These are phyloP conservation scores for Euphorbia tirucalli DNA, from an alignment of 345 rosid species.

Conservation along the genomic window DNA sequence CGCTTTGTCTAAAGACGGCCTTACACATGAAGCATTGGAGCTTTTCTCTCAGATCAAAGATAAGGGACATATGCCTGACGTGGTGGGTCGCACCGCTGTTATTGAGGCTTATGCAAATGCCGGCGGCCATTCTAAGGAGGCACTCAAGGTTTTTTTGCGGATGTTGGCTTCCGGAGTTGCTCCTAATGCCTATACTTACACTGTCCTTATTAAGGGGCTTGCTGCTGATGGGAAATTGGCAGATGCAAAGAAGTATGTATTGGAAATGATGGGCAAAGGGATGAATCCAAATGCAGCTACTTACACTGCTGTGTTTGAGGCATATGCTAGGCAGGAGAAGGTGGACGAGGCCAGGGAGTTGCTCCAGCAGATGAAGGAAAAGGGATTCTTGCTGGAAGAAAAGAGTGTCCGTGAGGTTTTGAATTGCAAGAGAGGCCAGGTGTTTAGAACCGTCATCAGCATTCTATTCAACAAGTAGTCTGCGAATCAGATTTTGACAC, in stretches of 20 bases:
- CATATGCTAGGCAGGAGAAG: conserved; percentile 39
- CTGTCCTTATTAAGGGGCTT: conserved; percentile 60
- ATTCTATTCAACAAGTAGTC: conserved; percentile 47
- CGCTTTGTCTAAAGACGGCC: conserved; percentile 71
- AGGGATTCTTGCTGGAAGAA: conserved; percentile 52
- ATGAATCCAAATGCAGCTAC: conserved; percentile 53
- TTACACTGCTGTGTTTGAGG: conserved; percentile 54
- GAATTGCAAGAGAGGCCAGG: conserved; percentile 42
- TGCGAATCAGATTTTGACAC: background rate
- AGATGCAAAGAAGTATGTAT: conserved; percentile 49
- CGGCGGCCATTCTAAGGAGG: conserved; percentile 56
- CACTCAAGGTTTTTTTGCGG: conserved; percentile 53
- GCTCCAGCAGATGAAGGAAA: conserved; percentile 42
- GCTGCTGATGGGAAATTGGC: conserved; percentile 37
- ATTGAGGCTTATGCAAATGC: conserved; percentile 73
- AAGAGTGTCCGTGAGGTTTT: conserved; percentile 48
- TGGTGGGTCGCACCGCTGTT: conserved; percentile 65
- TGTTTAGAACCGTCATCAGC: conserved; percentile 37
- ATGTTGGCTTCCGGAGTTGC: conserved; percentile 65
- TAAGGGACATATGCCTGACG: conserved; percentile 66
- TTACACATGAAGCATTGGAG: conserved; percentile 68
- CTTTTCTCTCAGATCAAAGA: conserved; percentile 70
- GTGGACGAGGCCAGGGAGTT: conserved; percentile 51
- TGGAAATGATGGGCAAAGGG: conserved; percentile 66
- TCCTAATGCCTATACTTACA: conserved; percentile 72